These are phyloP conservation scores for Gossypium davidsonii DNA, from an alignment of 441 rosid species.

Conservation along the genomic window DNA sequence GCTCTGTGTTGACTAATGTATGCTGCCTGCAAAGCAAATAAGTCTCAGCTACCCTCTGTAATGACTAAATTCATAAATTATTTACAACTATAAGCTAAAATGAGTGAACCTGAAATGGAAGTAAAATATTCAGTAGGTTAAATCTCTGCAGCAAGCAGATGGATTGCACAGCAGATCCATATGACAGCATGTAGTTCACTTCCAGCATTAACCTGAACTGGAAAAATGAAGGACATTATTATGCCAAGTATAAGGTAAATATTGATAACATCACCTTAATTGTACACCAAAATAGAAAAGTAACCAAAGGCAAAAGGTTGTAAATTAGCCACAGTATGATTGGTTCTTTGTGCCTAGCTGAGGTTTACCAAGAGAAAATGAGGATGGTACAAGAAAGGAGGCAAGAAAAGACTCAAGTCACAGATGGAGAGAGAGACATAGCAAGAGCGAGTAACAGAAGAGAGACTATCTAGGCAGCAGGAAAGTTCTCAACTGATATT, in stretches of 20 bases:
- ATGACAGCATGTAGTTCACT: conserved; percentile 80
- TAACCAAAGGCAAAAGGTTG: background rate
- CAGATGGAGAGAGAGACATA: background rate
- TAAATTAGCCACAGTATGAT: background rate
- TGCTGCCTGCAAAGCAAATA: conserved; percentile 54
- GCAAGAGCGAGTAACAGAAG: background rate
- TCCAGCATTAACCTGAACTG: conserved; percentile 87
- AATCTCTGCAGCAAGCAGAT: conserved; percentile 70
- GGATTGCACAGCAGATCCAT: conserved; percentile 87
- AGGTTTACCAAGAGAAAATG: conserved; percentile 3
- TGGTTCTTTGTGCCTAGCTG: background rate
- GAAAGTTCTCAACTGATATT: conserved; percentile 6
- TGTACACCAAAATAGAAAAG: conserved; percentile 3
- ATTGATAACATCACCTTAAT: conserved; percentile 8
- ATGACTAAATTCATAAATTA: background rate
- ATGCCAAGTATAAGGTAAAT: conserved; percentile 17
- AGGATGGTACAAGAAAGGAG: background rate
- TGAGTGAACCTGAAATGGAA: conserved; percentile 72
- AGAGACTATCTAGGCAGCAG: conserved; percentile 8
- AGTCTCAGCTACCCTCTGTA: conserved; percentile 19
- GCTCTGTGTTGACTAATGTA: conserved; percentile 51
- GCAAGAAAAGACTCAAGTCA: conserved; percentile 13
- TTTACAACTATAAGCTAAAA: conserved; percentile 16
- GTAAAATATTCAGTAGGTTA: conserved; percentile 61
- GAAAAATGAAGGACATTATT: conserved; percentile 25